phyloP scores from a whole-genome alignment of 345 rosid species.

The sweet orange (Citrus sinensis) region DVS_A1.0 CM039162.1:18441001-18441500 shows the following conservation, averaged over 20 bases:
- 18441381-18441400: background rate
- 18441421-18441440: background rate
- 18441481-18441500: slow-evolving; percentile 76
- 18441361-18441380: slow-evolving; percentile 16
- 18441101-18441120: slow-evolving; percentile 6
- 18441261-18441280: slow-evolving; percentile 78
- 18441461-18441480: background rate
- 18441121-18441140: background rate
- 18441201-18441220: slow-evolving; percentile 97
- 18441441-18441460: background rate
- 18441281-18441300: slow-evolving; percentile 92
- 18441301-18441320: slow-evolving; percentile 80
- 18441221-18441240: slow-evolving; percentile 15
- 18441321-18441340: slow-evolving; percentile 96
- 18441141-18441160: background rate
- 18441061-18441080: slow-evolving; percentile 92
- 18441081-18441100: slow-evolving; percentile 73
- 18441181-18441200: slow-evolving; percentile 35
- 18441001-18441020: slow-evolving; percentile 94
- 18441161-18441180: background rate
- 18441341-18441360: slow-evolving; percentile 77
- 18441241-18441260: slow-evolving; percentile 5
- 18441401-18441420: background rate
- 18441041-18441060: slow-evolving; percentile 91
- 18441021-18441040: slow-evolving; percentile 77